Percentiles rank a stretch among this genome's conserved stretches.
Conservation (phyloP, 1,284 basidiomycete genomes). For the Tilletia horrida region DNA sequence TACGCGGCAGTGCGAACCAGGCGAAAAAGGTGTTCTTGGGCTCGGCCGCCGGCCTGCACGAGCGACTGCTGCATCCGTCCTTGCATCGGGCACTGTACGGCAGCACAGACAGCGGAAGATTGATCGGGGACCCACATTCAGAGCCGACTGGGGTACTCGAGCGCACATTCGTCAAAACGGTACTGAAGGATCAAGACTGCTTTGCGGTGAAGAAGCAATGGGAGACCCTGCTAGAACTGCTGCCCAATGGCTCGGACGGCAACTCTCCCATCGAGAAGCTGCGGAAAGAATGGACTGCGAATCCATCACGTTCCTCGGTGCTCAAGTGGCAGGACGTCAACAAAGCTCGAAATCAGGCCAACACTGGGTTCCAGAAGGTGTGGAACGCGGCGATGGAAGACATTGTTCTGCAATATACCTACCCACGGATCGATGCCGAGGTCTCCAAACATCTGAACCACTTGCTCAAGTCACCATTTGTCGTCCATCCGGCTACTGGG, state of each 20-base stretch:
- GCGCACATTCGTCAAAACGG: slow-evolving; percentile 66
- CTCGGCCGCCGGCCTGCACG: slow-evolving; percentile 64
- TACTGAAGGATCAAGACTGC: slow-evolving; percentile 81
- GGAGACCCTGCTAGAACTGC: slow-evolving; percentile 69
- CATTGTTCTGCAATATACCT: slow-evolving; percentile 88
- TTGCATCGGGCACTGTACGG: slow-evolving; percentile 48
- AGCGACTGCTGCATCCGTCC: slow-evolving; percentile 55
- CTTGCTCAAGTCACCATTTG: slow-evolving; percentile 95
- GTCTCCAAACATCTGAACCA: slow-evolving; percentile 97
- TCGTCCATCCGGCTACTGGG: slow-evolving; percentile 92
- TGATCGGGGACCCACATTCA: slow-evolving; percentile 7
- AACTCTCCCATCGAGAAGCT: slow-evolving; percentile 20
- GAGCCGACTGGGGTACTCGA: slow-evolving; percentile 58
- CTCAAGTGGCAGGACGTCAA: slow-evolving; percentile 71
- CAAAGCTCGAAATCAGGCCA: slow-evolving; percentile 31
- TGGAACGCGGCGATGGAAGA: slow-evolving; percentile 64
- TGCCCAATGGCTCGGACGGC: slow-evolving; percentile 70
- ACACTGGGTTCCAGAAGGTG: slow-evolving; percentile 17
- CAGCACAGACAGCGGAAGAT: slow-evolving; percentile 48
- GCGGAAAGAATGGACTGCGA: slow-evolving; percentile 25
- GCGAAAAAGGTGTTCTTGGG: slow-evolving; percentile 73
- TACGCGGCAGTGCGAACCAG: slow-evolving; percentile 74
- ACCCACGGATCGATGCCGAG: slow-evolving; percentile 92
- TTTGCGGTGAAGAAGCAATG: slow-evolving; percentile 72
- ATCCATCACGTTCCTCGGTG: slow-evolving; percentile 63